phyloP scores from a whole-genome alignment of 371 early-diverging fungal species.

The Choanephora cucurbitarum region DNA sequence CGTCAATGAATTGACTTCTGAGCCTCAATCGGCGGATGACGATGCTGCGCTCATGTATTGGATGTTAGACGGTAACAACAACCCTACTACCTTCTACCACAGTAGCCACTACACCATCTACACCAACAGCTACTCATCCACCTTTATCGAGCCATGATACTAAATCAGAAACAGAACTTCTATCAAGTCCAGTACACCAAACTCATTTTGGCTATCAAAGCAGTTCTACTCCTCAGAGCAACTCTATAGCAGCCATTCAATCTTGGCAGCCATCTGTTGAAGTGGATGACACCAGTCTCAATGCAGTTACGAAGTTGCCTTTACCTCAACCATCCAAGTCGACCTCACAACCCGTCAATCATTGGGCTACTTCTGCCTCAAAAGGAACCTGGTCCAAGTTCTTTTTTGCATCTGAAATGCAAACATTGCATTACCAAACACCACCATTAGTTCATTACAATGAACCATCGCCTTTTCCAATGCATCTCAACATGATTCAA shows the following conservation, averaged over 20 bases:
- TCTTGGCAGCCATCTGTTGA: neutral
- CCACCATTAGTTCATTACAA: slow-evolving; percentile 6
- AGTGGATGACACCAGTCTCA: neutral
- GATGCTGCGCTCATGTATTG: slow-evolving; percentile 11
- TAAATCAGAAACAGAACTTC: neutral
- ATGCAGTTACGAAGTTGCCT: slow-evolving; percentile 13
- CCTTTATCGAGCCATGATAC: neutral
- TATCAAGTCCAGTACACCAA: neutral
- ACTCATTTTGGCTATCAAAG: neutral
- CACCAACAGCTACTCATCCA: neutral
- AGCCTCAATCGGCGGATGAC: neutral
- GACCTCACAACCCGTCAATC: slow-evolving; percentile 1
- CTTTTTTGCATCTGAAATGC: slow-evolving; percentile 24
- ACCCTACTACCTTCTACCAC: neutral
- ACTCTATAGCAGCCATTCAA: no score
- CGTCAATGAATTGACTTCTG: neutral
- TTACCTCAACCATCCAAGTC: slow-evolving; percentile 23
- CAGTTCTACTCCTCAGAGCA: no score
- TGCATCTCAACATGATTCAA: slow-evolving; percentile 11
- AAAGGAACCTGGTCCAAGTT: slow-evolving; percentile 13
- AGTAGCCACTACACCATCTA: neutral
- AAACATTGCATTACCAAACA: slow-evolving; percentile 26
- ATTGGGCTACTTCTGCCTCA: neutral
- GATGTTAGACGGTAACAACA: slow-evolving; percentile 1
- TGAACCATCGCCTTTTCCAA: slow-evolving; percentile 6